Evolutionary conservation across 1,284 basidiomycete genomes (phyloP), one percentile per base, ranked within the genome.

Genomic region (Exobasidium rhododendri): DNA sequence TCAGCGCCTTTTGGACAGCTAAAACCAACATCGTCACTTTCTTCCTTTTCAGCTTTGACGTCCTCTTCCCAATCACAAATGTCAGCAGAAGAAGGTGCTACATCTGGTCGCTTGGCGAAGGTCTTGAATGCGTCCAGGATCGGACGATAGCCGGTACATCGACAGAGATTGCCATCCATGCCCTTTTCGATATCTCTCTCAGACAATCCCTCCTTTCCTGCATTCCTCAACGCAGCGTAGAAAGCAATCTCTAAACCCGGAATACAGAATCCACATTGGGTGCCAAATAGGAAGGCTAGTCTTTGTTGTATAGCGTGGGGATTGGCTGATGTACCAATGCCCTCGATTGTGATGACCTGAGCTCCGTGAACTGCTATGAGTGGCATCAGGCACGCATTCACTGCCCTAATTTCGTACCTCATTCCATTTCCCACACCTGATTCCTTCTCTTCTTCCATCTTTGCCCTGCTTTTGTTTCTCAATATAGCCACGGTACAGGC

Each of bases 301-400:
- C 80, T 66, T 56, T 80, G 74, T 58, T 81, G 80, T 6, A 81
- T 67, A 3, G 80, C 80, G 55, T 81, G 80, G 1, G 80, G 80
- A 59, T 80, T 70, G 44, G 65, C 60, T 1, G 71, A 69, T 14
- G 64, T 68, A 32, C 80, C 80, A 60, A 81, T 75, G 3, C 74
- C 78, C 58, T 81, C 80, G 28, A 40, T 31, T 26, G 52, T 55
- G 32, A 55, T 71, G 44, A 81, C 68, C 43, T 81, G 80, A 58
- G 72, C 75, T 14, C 80, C 80, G 51, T 81, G 80, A 3, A 80
- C 74, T 10, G 69, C 68, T 28, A 75, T 66, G 11, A 71, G 65
- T 28, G 80, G 80, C n/a, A 80, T 72, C 24, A 81, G 68, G 58
- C 80, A 81, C 2, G 80, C 80, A 51, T 81, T 81, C 65, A 81